These are phyloP conservation scores for Gigaspora rosea DNA, from an alignment of 192 early-diverging fungal species.

Conservation along the genomic window DNA sequence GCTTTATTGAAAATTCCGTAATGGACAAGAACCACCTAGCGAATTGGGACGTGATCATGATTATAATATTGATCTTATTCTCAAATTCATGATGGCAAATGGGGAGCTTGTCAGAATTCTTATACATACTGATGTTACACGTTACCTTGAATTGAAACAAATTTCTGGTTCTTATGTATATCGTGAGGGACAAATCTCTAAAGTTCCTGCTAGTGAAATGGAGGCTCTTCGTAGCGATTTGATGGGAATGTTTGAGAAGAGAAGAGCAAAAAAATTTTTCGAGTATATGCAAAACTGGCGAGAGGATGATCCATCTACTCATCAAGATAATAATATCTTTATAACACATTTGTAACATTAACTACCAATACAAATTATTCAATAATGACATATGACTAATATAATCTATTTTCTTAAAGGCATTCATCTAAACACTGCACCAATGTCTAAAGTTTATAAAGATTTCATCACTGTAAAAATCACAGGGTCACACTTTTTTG, in stretches of 20 bases:
- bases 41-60: conserved; percentile 77
- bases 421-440: conserved; percentile 71
- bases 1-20: conserved; percentile 75
- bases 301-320: conserved; percentile 78
- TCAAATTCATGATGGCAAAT: conserved; percentile 99
- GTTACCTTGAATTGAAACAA: conserved; percentile 97
- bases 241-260: conserved; percentile 95
- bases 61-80: conserved; percentile 97
- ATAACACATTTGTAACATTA: not conserved
- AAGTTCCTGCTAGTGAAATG: conserved; percentile 89
- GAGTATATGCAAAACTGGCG: conserved; percentile 93
- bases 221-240: conserved; percentile 86
- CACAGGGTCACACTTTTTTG: too few relatives aligned
- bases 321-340: conserved; percentile 50
- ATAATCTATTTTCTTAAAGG: conserved; percentile 38
- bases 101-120: conserved; percentile 97
- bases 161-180: conserved; percentile 93
- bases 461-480: too few relatives aligned
- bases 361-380: too few relatives aligned
- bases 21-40: conserved; percentile 50
- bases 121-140: conserved; percentile 96
- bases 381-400: not conserved
- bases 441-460: conserved; percentile 86
- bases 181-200: conserved; percentile 87
- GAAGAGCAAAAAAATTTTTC: conserved; percentile 90